phyloP scores from a whole-genome alignment of 2,329 filamentous ascomycete genomes.

The Aspergillus eucalypticola region DNA sequence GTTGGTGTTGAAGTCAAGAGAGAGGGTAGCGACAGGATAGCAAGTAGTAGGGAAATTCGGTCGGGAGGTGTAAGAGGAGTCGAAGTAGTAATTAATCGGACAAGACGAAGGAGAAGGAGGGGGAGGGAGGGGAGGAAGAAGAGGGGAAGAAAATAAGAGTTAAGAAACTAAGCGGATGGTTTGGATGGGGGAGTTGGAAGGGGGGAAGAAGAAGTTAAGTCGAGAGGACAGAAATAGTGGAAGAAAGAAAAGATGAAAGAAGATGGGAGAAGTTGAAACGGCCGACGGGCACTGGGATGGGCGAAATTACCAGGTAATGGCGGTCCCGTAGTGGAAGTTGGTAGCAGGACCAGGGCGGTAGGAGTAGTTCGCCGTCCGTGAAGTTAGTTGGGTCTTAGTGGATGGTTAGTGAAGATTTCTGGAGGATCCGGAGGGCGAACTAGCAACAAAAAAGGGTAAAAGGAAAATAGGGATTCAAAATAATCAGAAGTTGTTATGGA shows the following conservation, averaged over 20 bases:
- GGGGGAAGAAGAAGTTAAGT: conserved; percentile 11
- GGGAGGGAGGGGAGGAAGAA: conserved; percentile 10
- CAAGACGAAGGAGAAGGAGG: neutral
- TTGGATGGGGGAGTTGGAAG: conserved; percentile 5
- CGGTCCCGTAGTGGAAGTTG: conserved; percentile 2
- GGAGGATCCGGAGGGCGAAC: neutral
- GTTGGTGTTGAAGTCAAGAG: conserved; percentile 8
- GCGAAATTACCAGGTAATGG: conserved; percentile 17
- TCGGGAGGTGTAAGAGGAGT: conserved; percentile 6
- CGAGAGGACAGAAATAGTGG: conserved; percentile 5
- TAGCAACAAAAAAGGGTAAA: neutral
- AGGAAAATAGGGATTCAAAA: neutral
- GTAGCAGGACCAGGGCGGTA: neutral
- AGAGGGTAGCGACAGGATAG: conserved; percentile 7
- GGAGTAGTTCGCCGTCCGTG: conserved; percentile 8
- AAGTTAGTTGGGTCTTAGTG: conserved; percentile 4
- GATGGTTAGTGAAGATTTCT: conserved; percentile 1
- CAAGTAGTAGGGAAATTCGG: conserved; percentile 11
- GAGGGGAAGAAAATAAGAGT: conserved; percentile 11
- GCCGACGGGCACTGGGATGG: conserved; percentile 20
- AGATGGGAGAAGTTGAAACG: conserved; percentile 23
- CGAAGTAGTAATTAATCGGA: neutral
- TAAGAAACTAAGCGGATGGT: conserved; percentile 8
- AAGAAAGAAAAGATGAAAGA: conserved; percentile 20
- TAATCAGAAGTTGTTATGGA: neutral